Evolutionary conservation across 768 basidiomycete species (phyloP), one percentile per base, ranked within the genome.

Genomic region (Trametes cingulata): DNA sequence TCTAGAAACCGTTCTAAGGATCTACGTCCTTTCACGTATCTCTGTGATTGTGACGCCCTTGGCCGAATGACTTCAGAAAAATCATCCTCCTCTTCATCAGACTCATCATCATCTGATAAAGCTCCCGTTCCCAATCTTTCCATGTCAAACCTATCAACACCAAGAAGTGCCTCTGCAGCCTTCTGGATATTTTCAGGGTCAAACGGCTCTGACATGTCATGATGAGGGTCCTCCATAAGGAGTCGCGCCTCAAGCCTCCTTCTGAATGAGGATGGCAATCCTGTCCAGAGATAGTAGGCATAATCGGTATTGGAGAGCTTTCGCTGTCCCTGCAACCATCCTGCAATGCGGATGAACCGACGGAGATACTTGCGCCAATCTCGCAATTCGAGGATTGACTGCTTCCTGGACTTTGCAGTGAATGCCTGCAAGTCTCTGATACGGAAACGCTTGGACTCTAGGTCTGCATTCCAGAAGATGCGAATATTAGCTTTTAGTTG

Each of bases 401-500:
- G 17, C 43, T 36, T 20, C n/a, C 5, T 20, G 17, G 47, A 25
- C 24, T 46, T 17, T 9, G 37, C 29, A 9, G 33, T 40, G 42
- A 52, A 52, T 6, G 22, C 24, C 24, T 52, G 37, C 6, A 52
- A 19, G 27, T 63, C 45, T 41, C 47, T 5, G n/a, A n/a, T n/a
- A n/a, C n/a, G n/a, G n/a, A n/a, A n/a, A n/a, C n/a, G n/a, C n/a
- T n/a, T n/a, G n/a, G 24, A 27, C 29, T 63, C 61, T 15, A 58
- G 53, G 41, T 63, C 61, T 13, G 62, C 58, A 33, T 63, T 56
- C 25, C 55, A 58, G 41, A 55, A 60, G 27, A 52, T 55, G 7
- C 25, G 39, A 15, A 63, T 52, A 29, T 61, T 40, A 5, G 33
- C 20, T n/a, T 40, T 55, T 14, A 68, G 41, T 19, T 47, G 19